Evolutionary conservation across 208 protist genomes (phyloP).

Genomic region (Leishmania mexicana): DNA sequence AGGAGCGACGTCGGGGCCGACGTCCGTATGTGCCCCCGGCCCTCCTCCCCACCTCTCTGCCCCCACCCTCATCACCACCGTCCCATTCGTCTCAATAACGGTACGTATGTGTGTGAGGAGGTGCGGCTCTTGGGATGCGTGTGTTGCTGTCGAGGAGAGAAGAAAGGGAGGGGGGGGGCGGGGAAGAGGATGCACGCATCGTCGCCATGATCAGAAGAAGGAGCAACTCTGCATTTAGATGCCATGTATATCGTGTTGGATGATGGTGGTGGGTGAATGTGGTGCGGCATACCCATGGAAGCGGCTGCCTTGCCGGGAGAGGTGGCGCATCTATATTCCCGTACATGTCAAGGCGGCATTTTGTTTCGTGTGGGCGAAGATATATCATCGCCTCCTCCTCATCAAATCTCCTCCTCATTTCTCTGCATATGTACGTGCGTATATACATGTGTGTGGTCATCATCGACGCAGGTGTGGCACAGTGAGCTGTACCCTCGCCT

Average conservation of each 20-base stretch:
- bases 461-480: background rate
- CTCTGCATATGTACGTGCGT: background rate
- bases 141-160: background rate
- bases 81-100: background rate
- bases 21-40: background rate
- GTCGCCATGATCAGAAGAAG: background rate
- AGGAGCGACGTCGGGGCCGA: background rate
- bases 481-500: background rate
- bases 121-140: background rate
- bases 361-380: background rate
- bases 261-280: background rate
- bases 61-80: background rate
- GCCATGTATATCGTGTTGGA: background rate
- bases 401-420: background rate
- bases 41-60: background rate
- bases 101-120: background rate
- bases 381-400: background rate
- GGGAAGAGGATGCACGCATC: background rate
- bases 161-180: background rate
- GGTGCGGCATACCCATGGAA: background rate
- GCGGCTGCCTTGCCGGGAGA: background rate
- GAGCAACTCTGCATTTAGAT: background rate
- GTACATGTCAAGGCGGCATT: background rate
- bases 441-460: constrained; percentile 6
- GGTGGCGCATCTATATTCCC: background rate